A percentile compares a stretch with the other conserved stretches of the same genome.
Conservation (phyloP, 1,284 basidiomycete species). For the Apiotrichum brassicae region DNA sequence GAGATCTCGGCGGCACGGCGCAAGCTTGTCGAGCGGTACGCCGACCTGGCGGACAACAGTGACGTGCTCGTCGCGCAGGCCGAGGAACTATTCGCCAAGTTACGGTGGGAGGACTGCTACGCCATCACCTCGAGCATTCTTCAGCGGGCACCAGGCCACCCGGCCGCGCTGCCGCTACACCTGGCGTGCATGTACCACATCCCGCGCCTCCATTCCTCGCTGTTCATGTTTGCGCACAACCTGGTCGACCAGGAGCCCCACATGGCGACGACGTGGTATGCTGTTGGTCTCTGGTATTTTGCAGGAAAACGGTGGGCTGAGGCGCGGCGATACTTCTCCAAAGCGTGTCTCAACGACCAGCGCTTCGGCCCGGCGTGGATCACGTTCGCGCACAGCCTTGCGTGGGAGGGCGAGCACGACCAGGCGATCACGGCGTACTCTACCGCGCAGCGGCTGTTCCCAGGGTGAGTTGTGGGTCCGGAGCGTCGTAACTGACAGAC, state of each 20-base stretch:
- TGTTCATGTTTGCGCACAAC: slow-evolving; percentile 94
- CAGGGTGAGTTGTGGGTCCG: slow-evolving; percentile 60
- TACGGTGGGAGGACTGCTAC: slow-evolving; percentile 91
- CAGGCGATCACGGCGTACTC: slow-evolving; percentile 97
- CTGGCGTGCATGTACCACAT: slow-evolving; percentile 97
- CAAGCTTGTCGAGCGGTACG: slow-evolving; percentile 66
- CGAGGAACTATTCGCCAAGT: slow-evolving; percentile 78
- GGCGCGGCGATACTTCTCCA: slow-evolving; percentile 87
- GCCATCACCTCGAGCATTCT: slow-evolving; percentile 82
- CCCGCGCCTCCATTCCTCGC: slow-evolving; percentile 76
- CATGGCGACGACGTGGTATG: slow-evolving; percentile 92
- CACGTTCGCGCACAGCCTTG: slow-evolving; percentile 94
- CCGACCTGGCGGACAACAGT: slow-evolving; percentile 72
- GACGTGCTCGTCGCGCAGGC: slow-evolving; percentile 89
- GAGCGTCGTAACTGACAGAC: background rate
- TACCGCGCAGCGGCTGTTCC: slow-evolving; percentile 88
- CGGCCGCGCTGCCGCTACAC: slow-evolving; percentile 81
- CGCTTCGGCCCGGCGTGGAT: slow-evolving; percentile 96
- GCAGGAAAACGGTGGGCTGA: slow-evolving; percentile 76
- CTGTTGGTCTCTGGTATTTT: slow-evolving; percentile 96
- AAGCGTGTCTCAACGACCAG: slow-evolving; percentile 94
- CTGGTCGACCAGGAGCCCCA: slow-evolving; percentile 90
- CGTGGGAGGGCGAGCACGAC: slow-evolving; percentile 94
- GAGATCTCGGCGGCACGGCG: slow-evolving; percentile 72
- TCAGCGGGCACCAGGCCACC: slow-evolving; percentile 70